These are phyloP conservation scores for Austroboletus niveus DNA, from an alignment of 1,284 basidiomycete species.

Conservation along the genomic window DNA sequence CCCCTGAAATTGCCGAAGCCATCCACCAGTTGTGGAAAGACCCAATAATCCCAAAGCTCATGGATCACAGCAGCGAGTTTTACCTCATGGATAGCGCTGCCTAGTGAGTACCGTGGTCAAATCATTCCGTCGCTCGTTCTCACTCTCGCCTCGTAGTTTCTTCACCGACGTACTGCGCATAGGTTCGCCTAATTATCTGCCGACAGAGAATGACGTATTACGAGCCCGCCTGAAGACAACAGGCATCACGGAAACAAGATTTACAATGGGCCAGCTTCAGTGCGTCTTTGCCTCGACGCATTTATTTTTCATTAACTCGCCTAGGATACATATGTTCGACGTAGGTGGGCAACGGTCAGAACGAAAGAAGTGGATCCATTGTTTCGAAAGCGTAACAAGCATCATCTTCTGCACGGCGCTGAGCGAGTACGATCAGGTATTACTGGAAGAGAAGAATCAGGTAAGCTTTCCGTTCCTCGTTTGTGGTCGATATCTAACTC, in stretches of 20 bases:
- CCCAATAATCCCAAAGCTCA: slow-evolving; percentile 80
- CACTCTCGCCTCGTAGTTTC: slow-evolving; percentile 55
- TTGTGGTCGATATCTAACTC: neutral
- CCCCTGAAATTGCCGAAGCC: slow-evolving; percentile 69
- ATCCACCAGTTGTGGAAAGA: slow-evolving; percentile 90
- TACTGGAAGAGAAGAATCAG: slow-evolving; percentile 78
- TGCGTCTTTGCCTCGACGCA: slow-evolving; percentile 57
- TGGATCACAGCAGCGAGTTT: slow-evolving; percentile 88
- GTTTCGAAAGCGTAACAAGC: slow-evolving; percentile 92
- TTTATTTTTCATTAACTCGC: slow-evolving; percentile 28
- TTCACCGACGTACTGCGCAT: slow-evolving; percentile 86
- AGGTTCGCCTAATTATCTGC: slow-evolving; percentile 76
- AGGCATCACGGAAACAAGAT: slow-evolving; percentile 90
- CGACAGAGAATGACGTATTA: slow-evolving; percentile 88
- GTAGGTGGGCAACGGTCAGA: slow-evolving; percentile 93
- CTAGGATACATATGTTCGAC: slow-evolving; percentile 92
- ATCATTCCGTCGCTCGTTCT: neutral
- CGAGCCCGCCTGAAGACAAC: slow-evolving; percentile 89
- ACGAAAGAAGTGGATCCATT: slow-evolving; percentile 94
- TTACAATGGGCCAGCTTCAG: slow-evolving; percentile 68
- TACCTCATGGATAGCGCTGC: slow-evolving; percentile 96
- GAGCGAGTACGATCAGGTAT: slow-evolving; percentile 91
- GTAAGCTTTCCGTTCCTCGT: slow-evolving; percentile 44
- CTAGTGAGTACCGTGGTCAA: slow-evolving; percentile 59
- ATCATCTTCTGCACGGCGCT: slow-evolving; percentile 96